Evolutionary conservation across 1,139 yeast species (phyloP).

Genomic region (Kluyveromyces marxianus): DNA sequence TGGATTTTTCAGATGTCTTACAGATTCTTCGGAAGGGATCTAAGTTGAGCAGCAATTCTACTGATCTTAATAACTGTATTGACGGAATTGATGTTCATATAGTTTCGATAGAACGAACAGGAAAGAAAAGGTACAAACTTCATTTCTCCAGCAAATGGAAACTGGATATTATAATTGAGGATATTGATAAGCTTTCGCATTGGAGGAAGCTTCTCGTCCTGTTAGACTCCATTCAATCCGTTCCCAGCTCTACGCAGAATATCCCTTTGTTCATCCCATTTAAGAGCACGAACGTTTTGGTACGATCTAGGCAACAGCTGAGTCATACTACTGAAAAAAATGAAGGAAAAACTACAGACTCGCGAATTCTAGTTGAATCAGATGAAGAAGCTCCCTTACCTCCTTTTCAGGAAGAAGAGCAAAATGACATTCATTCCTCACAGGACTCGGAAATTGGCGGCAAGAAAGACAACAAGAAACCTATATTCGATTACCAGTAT

Average conservation of each 20-base stretch:
- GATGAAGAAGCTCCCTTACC: constrained; percentile 7
- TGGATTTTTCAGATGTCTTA: constrained; percentile 19
- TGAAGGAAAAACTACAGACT: not conserved
- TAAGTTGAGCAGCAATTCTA: not conserved
- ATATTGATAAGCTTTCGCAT: constrained; percentile 17
- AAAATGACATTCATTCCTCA: not conserved
- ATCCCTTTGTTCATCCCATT: constrained; percentile 3
- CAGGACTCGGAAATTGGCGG: not conserved
- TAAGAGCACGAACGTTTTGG: constrained; percentile 4
- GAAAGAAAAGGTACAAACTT: constrained; percentile 21
- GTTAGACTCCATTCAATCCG: constrained; percentile 6
- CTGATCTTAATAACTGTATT: constrained; percentile 3
- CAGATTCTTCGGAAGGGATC: constrained; percentile 10
- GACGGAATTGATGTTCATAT: constrained; percentile 14
- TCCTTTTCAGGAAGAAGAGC: constrained; percentile 10
- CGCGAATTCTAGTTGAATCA: constrained; percentile 5
- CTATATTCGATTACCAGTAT: constrained; percentile 19
- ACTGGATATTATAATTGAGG: constrained; percentile 23
- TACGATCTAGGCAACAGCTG: constrained; percentile 1
- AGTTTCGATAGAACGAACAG: constrained; percentile 19
- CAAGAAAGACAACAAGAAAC: constrained; percentile 18
- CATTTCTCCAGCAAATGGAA: constrained; percentile 27
- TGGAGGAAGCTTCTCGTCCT: constrained; percentile 21
- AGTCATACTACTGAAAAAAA: not conserved
- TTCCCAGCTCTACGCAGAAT: not conserved